A percentile compares a stretch with the other conserved stretches of the same genome.
Evolutionary conservation across 768 basidiomycete genomes (phyloP).

Genomic region (Royoungia palumana): DNA sequence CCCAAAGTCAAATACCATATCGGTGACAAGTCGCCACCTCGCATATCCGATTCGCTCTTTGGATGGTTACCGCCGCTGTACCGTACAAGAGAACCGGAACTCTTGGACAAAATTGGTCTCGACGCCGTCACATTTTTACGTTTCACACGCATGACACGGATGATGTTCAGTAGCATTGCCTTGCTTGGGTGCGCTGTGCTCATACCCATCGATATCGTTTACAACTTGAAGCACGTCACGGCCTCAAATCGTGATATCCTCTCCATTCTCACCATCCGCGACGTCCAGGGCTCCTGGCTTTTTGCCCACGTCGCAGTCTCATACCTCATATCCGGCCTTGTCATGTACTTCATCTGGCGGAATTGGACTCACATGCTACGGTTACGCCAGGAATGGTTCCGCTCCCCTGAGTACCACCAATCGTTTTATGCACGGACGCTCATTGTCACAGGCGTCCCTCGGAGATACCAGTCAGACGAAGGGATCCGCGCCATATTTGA

Average conservation of each 20-base stretch:
- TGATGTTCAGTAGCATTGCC: constrained; percentile 64
- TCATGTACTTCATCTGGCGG: constrained; percentile 66
- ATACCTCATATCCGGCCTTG: constrained; percentile 74
- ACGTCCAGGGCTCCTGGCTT: constrained; percentile 66
- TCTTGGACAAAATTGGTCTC: constrained; percentile 83
- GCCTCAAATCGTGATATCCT: constrained; percentile 54
- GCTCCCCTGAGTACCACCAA: constrained; percentile 80
- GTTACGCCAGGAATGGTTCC: constrained; percentile 85
- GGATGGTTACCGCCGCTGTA: constrained; percentile 90
- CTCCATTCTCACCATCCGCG: constrained; percentile 82
- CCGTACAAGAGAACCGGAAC: constrained; percentile 81
- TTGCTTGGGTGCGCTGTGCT: constrained; percentile 66
- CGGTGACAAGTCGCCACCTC: constrained; percentile 72
- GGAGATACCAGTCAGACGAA: constrained; percentile 79
- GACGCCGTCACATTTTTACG: constrained; percentile 93
- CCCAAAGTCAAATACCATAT: constrained; percentile 91
- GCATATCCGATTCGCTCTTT: constrained; percentile 76
- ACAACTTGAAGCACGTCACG: constrained; percentile 69
- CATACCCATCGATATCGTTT: constrained; percentile 82
- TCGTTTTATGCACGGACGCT: constrained; percentile 95
- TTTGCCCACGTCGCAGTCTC: constrained; percentile 83
- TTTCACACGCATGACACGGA: constrained; percentile 82
- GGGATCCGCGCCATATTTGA: constrained; percentile 79
- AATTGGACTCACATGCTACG: constrained; percentile 78
- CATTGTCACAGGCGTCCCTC: constrained; percentile 74